phyloP scores from a whole-genome alignment of 768 basidiomycete species.

The Chalciporus sphaerocephalus region DNA sequence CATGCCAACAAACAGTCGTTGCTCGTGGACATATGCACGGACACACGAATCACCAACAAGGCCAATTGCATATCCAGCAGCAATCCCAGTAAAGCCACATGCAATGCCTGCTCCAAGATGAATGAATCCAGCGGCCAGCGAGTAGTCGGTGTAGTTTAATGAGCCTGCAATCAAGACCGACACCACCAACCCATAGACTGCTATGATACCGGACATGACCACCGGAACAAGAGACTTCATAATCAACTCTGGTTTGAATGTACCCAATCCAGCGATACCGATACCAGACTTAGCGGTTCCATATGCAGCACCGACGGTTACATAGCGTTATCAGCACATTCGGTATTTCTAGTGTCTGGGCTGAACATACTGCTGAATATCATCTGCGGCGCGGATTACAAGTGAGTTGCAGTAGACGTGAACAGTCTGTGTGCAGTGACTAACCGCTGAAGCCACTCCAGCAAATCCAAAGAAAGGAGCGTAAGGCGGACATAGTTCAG shows the following conservation, averaged over 20 bases:
- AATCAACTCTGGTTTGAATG: slow-evolving; percentile 92
- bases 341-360: neutral
- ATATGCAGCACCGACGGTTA: slow-evolving; percentile 91
- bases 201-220: slow-evolving; percentile 98
- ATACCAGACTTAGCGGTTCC: slow-evolving; percentile 97
- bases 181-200: slow-evolving; percentile 95
- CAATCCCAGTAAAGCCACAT: slow-evolving; percentile 86
- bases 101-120: slow-evolving; percentile 91
- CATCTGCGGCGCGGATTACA: slow-evolving; percentile 58
- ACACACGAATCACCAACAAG: slow-evolving; percentile 91
- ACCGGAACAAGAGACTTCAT: slow-evolving; percentile 99
- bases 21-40: slow-evolving; percentile 86
- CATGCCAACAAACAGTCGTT: slow-evolving; percentile 91
- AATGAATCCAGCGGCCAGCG: slow-evolving; percentile 82
- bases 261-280: slow-evolving; percentile 91
- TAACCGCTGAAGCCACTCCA: slow-evolving; percentile 89
- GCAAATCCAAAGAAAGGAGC: slow-evolving; percentile 98
- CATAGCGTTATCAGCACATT: slow-evolving; percentile 9
- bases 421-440: slow-evolving; percentile 25
- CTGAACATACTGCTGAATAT: slow-evolving; percentile 80
- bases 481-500: slow-evolving; percentile 75
- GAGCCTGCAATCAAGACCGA: slow-evolving; percentile 85
- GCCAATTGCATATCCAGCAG: slow-evolving; percentile 94
- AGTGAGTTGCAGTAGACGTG: slow-evolving; percentile 9
- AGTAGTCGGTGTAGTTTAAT: slow-evolving; percentile 68